Evolutionary conservation across 2,329 filamentous ascomycete genomes (phyloP).

Genomic region (Curvularia eragrostidis): DNA sequence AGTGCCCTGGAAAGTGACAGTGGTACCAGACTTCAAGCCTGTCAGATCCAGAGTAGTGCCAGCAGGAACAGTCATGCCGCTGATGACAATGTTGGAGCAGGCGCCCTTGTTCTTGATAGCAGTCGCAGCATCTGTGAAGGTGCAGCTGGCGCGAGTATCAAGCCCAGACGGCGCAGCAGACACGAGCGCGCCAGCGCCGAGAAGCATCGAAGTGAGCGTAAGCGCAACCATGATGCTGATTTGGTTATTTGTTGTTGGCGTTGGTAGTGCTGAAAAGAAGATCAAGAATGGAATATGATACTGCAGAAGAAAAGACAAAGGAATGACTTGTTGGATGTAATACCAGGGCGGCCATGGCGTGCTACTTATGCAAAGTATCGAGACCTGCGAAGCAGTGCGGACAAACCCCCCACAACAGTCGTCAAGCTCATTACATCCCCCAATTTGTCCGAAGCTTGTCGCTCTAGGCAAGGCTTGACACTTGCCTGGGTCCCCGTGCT

Average conservation of each 20-base stretch:
- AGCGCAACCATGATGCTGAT: constrained; percentile 32
- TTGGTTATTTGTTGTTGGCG: background rate
- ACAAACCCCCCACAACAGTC: background rate
- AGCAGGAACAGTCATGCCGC: constrained; percentile 62
- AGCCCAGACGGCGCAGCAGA: constrained; percentile 42
- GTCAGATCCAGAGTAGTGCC: constrained; percentile 66
- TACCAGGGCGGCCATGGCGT: constrained; percentile 1
- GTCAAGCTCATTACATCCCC: background rate
- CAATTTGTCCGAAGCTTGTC: constrained; percentile 8
- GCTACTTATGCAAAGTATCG: constrained; percentile 25
- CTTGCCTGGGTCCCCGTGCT: background rate
- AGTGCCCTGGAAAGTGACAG: constrained; percentile 67
- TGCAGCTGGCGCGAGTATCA: constrained; percentile 55
- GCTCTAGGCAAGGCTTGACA: constrained; percentile 15
- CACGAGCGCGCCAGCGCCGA: constrained; percentile 41
- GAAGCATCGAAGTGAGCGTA: constrained; percentile 28
- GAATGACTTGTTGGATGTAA: constrained; percentile 5
- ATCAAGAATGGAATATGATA: constrained; percentile 19
- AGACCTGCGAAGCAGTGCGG: background rate
- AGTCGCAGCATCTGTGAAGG: constrained; percentile 60
- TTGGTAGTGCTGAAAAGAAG: constrained; percentile 17
- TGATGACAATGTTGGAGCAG: constrained; percentile 63
- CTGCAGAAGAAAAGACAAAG: constrained; percentile 8
- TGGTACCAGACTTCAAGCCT: constrained; percentile 58
- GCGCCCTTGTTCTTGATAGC: constrained; percentile 58